Percentiles rank a stretch among this genome's conserved stretches.
phyloP scores from a whole-genome alignment of 1,284 basidiomycete genomes.

The Fistulina hepatica region DNA sequence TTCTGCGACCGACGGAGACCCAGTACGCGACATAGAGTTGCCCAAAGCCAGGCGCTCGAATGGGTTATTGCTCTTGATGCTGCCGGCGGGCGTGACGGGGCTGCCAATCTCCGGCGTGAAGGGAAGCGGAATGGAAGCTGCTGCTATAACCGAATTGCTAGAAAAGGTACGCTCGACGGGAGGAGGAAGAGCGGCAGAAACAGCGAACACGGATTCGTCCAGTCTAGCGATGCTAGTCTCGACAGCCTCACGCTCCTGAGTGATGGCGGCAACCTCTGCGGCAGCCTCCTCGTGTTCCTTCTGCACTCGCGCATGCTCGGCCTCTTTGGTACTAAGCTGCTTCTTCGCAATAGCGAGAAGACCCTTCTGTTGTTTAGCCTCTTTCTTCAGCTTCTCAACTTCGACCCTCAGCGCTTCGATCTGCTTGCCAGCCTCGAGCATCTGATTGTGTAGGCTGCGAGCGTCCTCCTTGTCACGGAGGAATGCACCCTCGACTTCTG shows the following conservation, averaged over 20 bases:
- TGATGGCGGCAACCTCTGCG: conserved; percentile 39
- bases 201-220: conserved; percentile 11
- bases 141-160: conserved; percentile 45
- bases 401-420: conserved; percentile 63
- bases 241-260: conserved; percentile 46
- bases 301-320: conserved; percentile 59
- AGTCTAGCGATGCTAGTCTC: conserved; percentile 40
- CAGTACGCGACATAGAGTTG: conserved; percentile 41
- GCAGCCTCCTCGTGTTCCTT: conserved; percentile 62
- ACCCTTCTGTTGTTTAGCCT: conserved; percentile 93
- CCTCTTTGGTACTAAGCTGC: conserved; percentile 81
- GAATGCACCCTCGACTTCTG: conserved; percentile 82
- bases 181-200: conserved; percentile 11
- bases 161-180: conserved; percentile 24
- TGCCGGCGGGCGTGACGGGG: conserved; percentile 21
- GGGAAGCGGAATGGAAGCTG: conserved; percentile 60
- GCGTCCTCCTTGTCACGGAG: conserved; percentile 94
- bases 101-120: conserved; percentile 47
- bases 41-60: conserved; percentile 69
- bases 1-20: conserved; percentile 42
- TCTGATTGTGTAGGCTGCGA: conserved; percentile 73
- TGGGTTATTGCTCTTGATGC: conserved; percentile 81
- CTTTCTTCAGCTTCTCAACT: conserved; percentile 85
- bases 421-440: conserved; percentile 73
- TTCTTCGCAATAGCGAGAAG: conserved; percentile 91